Evolutionary conservation across 2,329 filamentous ascomycete genomes (phyloP).

Genomic region (Microascus cirrosus): DNA sequence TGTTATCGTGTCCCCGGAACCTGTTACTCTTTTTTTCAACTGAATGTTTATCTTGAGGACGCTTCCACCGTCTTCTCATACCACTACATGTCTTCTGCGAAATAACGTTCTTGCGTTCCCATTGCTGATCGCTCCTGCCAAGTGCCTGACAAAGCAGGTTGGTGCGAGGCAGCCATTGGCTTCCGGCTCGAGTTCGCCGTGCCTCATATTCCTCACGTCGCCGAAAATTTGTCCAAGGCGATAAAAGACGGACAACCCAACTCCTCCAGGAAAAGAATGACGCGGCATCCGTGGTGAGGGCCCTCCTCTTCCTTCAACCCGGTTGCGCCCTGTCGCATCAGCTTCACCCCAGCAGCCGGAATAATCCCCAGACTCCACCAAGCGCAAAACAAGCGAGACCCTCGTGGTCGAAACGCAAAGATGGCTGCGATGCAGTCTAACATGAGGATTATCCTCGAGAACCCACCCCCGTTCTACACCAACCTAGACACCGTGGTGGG

Average conservation of each 20-base stretch:
- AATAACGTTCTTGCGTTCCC: background rate
- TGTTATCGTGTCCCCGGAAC: background rate
- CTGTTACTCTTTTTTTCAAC: background rate
- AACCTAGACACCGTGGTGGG: slow-evolving; percentile 68
- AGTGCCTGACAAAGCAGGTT: slow-evolving; percentile 1
- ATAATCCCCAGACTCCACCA: background rate
- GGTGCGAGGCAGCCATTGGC: background rate
- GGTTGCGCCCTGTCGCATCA: background rate
- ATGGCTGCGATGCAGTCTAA: slow-evolving; percentile 37
- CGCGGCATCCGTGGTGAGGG: background rate
- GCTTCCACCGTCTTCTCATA: background rate
- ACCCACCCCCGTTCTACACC: slow-evolving; percentile 61
- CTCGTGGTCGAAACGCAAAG: background rate
- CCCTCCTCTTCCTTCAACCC: background rate
- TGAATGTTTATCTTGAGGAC: background rate
- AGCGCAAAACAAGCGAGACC: background rate
- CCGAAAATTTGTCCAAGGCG: background rate
- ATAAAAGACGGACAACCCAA: background rate
- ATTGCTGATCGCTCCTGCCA: slow-evolving; percentile 1
- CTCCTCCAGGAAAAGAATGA: background rate
- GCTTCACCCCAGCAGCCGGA: background rate
- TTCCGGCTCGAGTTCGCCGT: background rate
- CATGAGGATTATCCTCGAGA: slow-evolving; percentile 53
- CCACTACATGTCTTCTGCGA: background rate
- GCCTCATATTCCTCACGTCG: background rate